Base-by-base conservation (phyloP, 1,139 yeast species). In the Trichomonascaceae sp. region DNA sequence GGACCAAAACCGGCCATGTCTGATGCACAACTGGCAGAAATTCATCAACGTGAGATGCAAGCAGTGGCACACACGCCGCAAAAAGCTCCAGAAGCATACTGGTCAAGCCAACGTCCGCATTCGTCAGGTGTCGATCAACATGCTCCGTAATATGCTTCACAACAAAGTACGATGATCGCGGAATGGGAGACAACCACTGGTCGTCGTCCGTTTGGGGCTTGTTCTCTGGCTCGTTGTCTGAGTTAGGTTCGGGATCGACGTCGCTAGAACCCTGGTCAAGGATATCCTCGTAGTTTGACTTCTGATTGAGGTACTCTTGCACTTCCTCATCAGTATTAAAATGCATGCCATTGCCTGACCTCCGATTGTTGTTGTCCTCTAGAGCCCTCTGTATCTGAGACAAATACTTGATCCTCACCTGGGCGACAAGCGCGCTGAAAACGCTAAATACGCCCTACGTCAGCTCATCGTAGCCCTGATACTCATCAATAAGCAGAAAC, bases 401-500 rank as follows among this genome's bases (percentile, higher is more conserved):
- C 23, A 8, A 6, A 20, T 20, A 20, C 11, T 11, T 11, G 6
- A 11, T 8, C 11, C 11, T 20, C 9, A 20, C 63, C 47, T 78
- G 81, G 13, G 58, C 57, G 1, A 76, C 65, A 2, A 87, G 56
- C 13, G 78, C 76, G 31, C 69, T 70, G 46, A 87, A 81, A 0
- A 82, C 77, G 4, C 68, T 58, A 43, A 87, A 81, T 39, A 84
- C 76, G 0, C 85, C 85, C 39, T 76, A 76, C 31, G 82, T 76
- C 16, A 89, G 59, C 13, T 65, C 61, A 1, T 74, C 60, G 52
- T 89, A 87, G 0, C 92, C 93, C 57, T 87, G 94, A 46, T 77
- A 87, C 29, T 75, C 65, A 53, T 89, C 97, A 32, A 89, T 63
- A 23, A 85, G 59, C 8, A 76, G 73, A 53, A 89, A 82, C 44